Evolutionary conservation across 768 basidiomycete species (phyloP).

Genomic region (Suillus fuscotomentosus): DNA sequence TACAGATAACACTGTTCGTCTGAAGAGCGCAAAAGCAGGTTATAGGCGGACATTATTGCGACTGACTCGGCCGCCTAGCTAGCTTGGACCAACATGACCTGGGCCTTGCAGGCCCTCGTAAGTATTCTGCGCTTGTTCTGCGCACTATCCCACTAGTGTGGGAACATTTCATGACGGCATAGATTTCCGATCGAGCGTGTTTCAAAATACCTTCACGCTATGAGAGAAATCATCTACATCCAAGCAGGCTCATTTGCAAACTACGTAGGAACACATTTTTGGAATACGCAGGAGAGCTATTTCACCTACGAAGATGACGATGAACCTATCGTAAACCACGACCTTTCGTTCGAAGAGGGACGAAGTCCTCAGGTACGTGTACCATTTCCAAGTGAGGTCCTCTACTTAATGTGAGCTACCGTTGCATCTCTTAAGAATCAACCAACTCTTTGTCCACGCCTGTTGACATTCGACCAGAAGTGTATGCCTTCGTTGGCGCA

Average conservation of each 20-base stretch:
- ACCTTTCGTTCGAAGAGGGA: conserved; percentile 68
- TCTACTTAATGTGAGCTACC: background rate
- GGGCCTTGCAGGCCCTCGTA: no score
- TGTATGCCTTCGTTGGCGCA: conserved; percentile 33
- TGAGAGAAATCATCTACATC: no score
- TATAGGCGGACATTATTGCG: no score
- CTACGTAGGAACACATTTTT: conserved; percentile 73
- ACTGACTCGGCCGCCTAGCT: no score
- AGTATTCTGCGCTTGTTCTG: no score
- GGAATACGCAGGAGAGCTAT: conserved; percentile 79
- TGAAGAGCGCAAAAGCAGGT: no score
- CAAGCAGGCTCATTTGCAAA: conserved; percentile 54
- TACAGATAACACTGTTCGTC: no score
- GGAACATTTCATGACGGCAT: no score
- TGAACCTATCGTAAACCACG: conserved; percentile 45
- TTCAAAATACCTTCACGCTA: no score
- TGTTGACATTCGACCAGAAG: conserved; percentile 68
- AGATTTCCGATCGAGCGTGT: no score
- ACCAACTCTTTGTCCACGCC: conserved; percentile 55
- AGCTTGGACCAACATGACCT: no score
- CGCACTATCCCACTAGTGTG: no score
- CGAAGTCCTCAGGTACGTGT: conserved; percentile 44
- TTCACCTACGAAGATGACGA: conserved; percentile 48
- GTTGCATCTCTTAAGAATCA: conserved; percentile 22
- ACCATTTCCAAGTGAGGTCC: conserved; percentile 1